Evolutionary conservation across 1,284 basidiomycete genomes (phyloP), one percentile per base, ranked within the genome.

Genomic region (Rhodotorula sp.): DNA sequence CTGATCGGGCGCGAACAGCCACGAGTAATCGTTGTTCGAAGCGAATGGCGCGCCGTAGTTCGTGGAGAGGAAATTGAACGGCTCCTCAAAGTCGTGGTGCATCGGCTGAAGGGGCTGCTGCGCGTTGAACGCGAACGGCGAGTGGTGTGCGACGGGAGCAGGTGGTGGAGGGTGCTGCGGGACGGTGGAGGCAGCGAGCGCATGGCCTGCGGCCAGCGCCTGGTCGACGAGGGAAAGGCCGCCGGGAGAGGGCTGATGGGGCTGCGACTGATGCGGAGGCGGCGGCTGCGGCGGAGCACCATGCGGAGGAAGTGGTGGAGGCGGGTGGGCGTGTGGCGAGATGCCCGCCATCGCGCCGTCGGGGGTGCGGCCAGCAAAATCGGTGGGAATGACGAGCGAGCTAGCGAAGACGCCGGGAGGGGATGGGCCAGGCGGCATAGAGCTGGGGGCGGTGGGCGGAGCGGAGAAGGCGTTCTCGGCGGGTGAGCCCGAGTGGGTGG

Each of bases 31-130:
- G 46, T 63, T 60, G 2, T 70, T 69, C 9, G 73, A 76, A 12
- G 74, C 69, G 61, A 78, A 76, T 0, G 78, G 74, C 9, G 73
- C 72, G 55, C 72, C 75, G 48, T 74, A 74, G 27, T 69, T 66
- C n/a, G 71, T 71, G 7, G 72, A 70, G 56, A 76, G 64, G 34
- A 75, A 69, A 63, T 76, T 67, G 66, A 76, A 68, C 12, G 75
- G 72, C 32, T 71, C 72, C 36, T 74, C 72, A 37, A 73, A 67
- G 48, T 73, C 69, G 64, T 66, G 65, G 12, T 62, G 70, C 46
- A 39, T 51, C n/a, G 61, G 59, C n/a, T 25, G 58, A 27, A 72
- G 67, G 2, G 66, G 54, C 36, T 62, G 63, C 29, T 64, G 58
- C 10, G 64, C 54, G 39, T 69, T 67, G 63, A 68, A 67, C 10